Conservation (phyloP, 2,329 filamentous ascomycete species). For the Didymella exigua region DNA sequence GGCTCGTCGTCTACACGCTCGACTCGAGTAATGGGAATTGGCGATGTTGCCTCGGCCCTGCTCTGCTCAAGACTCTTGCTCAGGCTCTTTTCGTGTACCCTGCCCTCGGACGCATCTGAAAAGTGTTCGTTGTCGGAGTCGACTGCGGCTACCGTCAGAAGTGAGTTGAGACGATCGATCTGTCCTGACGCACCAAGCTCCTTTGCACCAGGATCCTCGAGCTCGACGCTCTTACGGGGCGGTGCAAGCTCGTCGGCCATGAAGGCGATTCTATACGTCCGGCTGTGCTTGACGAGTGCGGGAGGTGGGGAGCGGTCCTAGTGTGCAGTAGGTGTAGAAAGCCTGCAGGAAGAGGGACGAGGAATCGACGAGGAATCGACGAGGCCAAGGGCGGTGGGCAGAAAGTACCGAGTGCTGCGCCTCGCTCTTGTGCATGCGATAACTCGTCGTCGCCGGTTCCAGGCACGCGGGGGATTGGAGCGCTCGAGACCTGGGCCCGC, state of each 20-base stretch:
- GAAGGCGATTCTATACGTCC: neutral
- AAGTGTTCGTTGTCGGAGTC: constrained; percentile 66
- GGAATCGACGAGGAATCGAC: neutral
- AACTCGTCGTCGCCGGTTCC: constrained; percentile 28
- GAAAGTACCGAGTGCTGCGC: constrained; percentile 21
- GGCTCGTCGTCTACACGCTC: constrained; percentile 66
- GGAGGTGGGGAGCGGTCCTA: neutral
- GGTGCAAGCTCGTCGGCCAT: constrained; percentile 57
- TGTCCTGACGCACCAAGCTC: constrained; percentile 56
- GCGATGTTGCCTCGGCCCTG: constrained; percentile 55
- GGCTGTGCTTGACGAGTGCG: neutral
- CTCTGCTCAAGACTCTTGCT: constrained; percentile 30
- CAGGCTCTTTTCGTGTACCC: constrained; percentile 17
- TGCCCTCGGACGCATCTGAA: constrained; percentile 68
- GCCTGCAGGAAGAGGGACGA: neutral
- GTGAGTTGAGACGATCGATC: neutral
- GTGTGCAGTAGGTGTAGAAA: neutral
- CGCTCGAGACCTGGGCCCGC: constrained; percentile 22
- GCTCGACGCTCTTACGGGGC: constrained; percentile 60
- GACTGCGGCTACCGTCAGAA: constrained; percentile 26
- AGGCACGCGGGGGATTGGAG: constrained; percentile 22
- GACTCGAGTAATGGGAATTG: constrained; percentile 66
- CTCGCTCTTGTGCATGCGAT: constrained; percentile 18
- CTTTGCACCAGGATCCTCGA: constrained; percentile 62
- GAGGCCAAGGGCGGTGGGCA: neutral